Evolutionary conservation across 176 grass and related monocot species (phyloP), one percentile per base, ranked within the genome.

Genomic region (Oryza punctata): DNA sequence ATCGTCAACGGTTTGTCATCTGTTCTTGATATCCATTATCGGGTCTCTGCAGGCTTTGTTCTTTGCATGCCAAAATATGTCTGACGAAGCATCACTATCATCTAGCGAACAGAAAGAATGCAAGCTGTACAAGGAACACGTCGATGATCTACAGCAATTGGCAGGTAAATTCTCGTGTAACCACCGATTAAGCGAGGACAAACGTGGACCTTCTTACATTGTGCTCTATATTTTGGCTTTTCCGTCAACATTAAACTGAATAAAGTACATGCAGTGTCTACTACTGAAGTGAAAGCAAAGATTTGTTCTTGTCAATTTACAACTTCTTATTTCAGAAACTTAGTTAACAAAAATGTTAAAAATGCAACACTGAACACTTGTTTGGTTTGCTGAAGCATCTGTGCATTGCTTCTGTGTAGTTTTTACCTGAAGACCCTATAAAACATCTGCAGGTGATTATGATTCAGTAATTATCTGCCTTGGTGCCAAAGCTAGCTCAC

Each of bases 401-500:
- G n/a, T n/a, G n/a, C n/a, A n/a, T n/a, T 82, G 25, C 25, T 2
- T 2, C 15, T 0, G 24, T 45, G 73, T 0, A 3, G n/a, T 64
- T 16, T 10, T 26, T 44, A 12, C 28, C 32, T 77, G 76, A 82
- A 47, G 30, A 28, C 25, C 7, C 2, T 25, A 41, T 40, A 29
- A 6, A 83, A 37, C 18, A n/a, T 85, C 52, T 83, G 70, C 91
- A 98, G 93, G 87, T 28, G 86, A 94, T 81, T 98, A 98, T 89
- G 91, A 98, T 87, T 78, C 91, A 6, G 81, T 94, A 41, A 91
- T 98, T 75, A 82, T 98, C 41, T 98, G 96, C 75, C 89, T 98
- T 80, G 96, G 96, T 76, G 93, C 85, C 77, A 93, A 91, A 78
- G 91, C 80, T 65, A 29, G 69, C 9, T 83, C 72, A 27, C 91